Evolutionary conservation across 2,329 filamentous ascomycete genomes (phyloP).

Genomic region (Colletotrichum cuscutae): DNA sequence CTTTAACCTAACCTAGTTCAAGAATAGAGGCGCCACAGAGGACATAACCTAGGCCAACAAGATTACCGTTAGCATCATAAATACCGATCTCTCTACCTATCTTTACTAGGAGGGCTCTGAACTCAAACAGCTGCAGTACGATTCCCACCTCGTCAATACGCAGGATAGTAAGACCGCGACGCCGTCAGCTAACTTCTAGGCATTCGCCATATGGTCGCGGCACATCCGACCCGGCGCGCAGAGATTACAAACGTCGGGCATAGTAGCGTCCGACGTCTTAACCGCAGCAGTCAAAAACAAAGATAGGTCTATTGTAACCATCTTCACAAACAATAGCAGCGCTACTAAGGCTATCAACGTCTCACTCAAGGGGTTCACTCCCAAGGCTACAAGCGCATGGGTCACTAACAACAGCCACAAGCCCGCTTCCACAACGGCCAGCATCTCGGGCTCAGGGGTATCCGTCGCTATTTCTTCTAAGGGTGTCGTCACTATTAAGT

Average conservation of each 20-base stretch:
- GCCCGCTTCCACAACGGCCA: constrained; percentile 36
- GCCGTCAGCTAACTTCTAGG: constrained; percentile 49
- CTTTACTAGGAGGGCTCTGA: constrained; percentile 64
- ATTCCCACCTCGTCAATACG: constrained; percentile 42
- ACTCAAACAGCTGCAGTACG: constrained; percentile 42
- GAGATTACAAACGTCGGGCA: constrained; percentile 37
- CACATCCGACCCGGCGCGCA: constrained; percentile 50
- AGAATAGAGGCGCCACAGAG: constrained; percentile 56
- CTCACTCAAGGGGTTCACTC: constrained; percentile 42
- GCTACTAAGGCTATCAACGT: constrained; percentile 42
- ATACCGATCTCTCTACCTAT: constrained; percentile 60
- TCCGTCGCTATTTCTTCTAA: constrained; percentile 39
- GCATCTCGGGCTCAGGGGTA: constrained; percentile 35
- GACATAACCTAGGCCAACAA: constrained; percentile 67
- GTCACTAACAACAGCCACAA: constrained; percentile 47
- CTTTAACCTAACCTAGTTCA: constrained; percentile 59
- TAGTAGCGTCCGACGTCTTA: constrained; percentile 35
- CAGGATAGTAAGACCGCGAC: constrained; percentile 42
- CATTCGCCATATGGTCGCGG: constrained; percentile 52
- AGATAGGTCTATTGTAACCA: constrained; percentile 49
- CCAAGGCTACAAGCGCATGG: constrained; percentile 44
- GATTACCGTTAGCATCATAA: constrained; percentile 60
- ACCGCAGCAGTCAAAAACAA: constrained; percentile 49
- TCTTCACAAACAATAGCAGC: constrained; percentile 46
- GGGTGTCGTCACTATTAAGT: constrained; percentile 39